Evolutionary conservation across 2,329 filamentous ascomycete species (phyloP).

Genomic region (Pseudogymnoascus sp.): DNA sequence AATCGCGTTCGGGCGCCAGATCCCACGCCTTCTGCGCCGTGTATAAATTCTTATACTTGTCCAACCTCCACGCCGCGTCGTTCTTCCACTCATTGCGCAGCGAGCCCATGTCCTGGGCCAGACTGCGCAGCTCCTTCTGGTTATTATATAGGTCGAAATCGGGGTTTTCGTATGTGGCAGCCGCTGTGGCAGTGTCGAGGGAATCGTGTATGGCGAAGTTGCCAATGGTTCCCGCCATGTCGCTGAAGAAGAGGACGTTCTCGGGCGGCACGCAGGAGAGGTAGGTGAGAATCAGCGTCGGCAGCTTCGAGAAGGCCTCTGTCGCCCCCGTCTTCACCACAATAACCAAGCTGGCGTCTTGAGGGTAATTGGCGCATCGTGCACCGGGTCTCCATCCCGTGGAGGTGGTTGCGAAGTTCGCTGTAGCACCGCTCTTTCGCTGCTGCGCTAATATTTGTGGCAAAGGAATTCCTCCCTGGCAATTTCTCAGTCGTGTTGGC

Average conservation of each 20-base stretch:
- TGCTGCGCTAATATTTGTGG: background rate
- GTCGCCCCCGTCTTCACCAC: constrained; percentile 51
- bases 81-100: constrained; percentile 12
- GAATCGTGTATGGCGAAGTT: constrained; percentile 39
- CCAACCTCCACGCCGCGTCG: constrained; percentile 42
- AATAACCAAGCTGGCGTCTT: constrained; percentile 29
- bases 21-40: constrained; percentile 47
- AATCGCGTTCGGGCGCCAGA: constrained; percentile 43
- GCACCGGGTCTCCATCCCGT: background rate
- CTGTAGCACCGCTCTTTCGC: background rate
- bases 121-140: constrained; percentile 35
- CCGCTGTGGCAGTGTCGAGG: constrained; percentile 36
- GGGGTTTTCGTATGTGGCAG: constrained; percentile 35
- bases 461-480: background rate
- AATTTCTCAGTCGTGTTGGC: background rate
- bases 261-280: constrained; percentile 38
- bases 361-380: background rate
- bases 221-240: constrained; percentile 41
- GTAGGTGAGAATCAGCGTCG: constrained; percentile 45
- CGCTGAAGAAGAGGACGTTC: constrained; percentile 49
- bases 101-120: constrained; percentile 34
- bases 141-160: constrained; percentile 41
- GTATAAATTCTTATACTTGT: constrained; percentile 56
- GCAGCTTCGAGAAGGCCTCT: constrained; percentile 42
- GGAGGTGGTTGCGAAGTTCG: background rate